Percentiles rank a stretch among this genome's conserved stretches.
Evolutionary conservation across 768 basidiomycete species (phyloP).

Genomic region (Cystofilobasidium bisporidii): DNA sequence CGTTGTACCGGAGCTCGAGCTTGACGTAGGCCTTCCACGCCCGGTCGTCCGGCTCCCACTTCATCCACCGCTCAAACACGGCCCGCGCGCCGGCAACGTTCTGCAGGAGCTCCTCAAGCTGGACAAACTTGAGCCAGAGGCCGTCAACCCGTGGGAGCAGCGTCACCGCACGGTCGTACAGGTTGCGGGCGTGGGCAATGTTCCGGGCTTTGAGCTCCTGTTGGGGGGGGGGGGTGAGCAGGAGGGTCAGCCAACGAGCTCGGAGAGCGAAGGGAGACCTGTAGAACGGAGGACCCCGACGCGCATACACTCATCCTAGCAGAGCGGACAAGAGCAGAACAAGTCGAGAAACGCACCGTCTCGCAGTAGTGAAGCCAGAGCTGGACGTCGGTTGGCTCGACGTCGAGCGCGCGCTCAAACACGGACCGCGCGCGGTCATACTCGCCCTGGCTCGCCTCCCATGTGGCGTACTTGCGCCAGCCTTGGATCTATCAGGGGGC

Average conservation of each 20-base stretch:
- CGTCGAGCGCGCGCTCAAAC: slow-evolving; percentile 92
- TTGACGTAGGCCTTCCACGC: slow-evolving; percentile 99
- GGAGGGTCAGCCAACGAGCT: no score
- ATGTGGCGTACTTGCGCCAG: slow-evolving; percentile 49
- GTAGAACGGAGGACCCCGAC: no score
- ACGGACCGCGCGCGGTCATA: slow-evolving; percentile 84
- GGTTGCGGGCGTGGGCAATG: slow-evolving; percentile 90
- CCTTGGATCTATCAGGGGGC: slow-evolving; percentile 39
- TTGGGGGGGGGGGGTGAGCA: background rate
- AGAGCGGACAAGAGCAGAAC: no score
- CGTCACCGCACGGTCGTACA: slow-evolving; percentile 94
- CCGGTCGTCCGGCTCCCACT: slow-evolving; percentile 97
- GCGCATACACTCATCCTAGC: no score
- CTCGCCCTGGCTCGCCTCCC: slow-evolving; percentile 90
- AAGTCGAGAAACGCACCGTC: slow-evolving; percentile 15
- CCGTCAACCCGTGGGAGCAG: slow-evolving; percentile 91
- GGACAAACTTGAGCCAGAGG: slow-evolving; percentile 99
- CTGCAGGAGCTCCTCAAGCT: slow-evolving; percentile 90
- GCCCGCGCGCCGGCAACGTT: slow-evolving; percentile 94
- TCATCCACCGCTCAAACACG: slow-evolving; percentile 99
- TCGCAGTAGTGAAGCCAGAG: slow-evolving; percentile 60
- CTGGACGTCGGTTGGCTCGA: slow-evolving; percentile 78
- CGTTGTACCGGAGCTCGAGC: slow-evolving; percentile 75
- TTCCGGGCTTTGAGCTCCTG: slow-evolving; percentile 90
- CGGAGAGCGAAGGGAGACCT: no score